These are phyloP conservation scores for Candida tammaniensis DNA, from an alignment of 805 yeast genomes.

Conservation along the genomic window DNA sequence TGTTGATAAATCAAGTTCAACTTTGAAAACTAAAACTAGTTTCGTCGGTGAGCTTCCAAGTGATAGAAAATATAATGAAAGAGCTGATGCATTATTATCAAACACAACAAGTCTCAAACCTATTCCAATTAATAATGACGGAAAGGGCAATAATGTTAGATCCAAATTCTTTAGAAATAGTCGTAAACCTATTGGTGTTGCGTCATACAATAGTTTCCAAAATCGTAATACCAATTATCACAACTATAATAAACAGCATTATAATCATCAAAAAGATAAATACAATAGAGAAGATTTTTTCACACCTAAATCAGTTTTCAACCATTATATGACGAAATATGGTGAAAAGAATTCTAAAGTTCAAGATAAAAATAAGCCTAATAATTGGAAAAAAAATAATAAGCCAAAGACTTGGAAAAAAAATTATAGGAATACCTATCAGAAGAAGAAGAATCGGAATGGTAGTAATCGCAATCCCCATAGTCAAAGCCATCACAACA, in stretches of 20 bases:
- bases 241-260: no score
- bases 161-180: slow-evolving; percentile 36
- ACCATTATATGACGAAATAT: slow-evolving; percentile 66
- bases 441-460: slow-evolving; percentile 4
- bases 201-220: slow-evolving; percentile 41
- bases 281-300: slow-evolving; percentile 71
- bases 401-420: slow-evolving; percentile 16
- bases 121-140: slow-evolving; percentile 34
- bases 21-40: slow-evolving; percentile 4
- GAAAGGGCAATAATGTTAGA: slow-evolving; percentile 8
- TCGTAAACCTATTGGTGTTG: slow-evolving; percentile 63
- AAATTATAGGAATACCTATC: slow-evolving; percentile 12
- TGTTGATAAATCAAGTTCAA: slow-evolving; percentile 13
- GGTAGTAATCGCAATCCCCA: slow-evolving; percentile 3
- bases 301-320: slow-evolving; percentile 73
- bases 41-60: background rate
- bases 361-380: slow-evolving; percentile 12
- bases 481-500: slow-evolving; percentile 3
- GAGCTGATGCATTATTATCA: slow-evolving; percentile 44
- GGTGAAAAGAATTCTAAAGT: slow-evolving; percentile 40
- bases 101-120: slow-evolving; percentile 36
- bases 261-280: slow-evolving; percentile 16
- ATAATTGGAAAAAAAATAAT: slow-evolving; percentile 17
- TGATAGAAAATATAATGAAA: slow-evolving; percentile 26
- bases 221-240: slow-evolving; percentile 8